Conservation (phyloP, 2,329 filamentous ascomycete species). For the Akanthomyces lecanii region DNA sequence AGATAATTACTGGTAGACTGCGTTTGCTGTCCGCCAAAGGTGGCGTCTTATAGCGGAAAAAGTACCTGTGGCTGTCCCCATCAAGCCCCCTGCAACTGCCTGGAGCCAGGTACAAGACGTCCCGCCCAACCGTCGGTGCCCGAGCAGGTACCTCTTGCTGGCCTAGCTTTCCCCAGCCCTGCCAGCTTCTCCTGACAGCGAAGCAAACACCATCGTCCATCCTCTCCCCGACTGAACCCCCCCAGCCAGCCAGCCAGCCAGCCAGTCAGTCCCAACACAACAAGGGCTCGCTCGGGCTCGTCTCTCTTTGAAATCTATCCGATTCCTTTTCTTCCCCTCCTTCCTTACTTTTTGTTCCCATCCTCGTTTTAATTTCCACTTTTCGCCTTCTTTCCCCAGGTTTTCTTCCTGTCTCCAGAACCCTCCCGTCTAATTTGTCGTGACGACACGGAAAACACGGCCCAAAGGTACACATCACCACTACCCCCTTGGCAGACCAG, state of each 20-base stretch:
- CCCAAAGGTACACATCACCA: background rate
- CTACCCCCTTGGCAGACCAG: background rate
- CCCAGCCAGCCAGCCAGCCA: background rate
- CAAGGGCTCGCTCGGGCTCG: background rate
- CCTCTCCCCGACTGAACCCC: background rate
- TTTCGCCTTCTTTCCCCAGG: constrained; percentile 3
- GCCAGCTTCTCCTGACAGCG: background rate
- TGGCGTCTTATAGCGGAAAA: background rate
- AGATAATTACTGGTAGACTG: no score
- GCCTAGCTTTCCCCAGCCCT: background rate
- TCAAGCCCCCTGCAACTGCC: background rate
- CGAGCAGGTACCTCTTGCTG: background rate
- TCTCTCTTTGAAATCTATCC: constrained; percentile 11
- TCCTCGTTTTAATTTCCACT: constrained; percentile 5
- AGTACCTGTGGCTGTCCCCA: background rate
- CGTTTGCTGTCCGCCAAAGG: no score
- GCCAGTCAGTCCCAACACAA: constrained; percentile 3
- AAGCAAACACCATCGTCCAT: constrained; percentile 1
- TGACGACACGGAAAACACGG: background rate
- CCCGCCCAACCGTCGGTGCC: background rate
- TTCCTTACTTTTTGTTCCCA: background rate
- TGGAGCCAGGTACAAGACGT: background rate
- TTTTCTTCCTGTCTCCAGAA: background rate
- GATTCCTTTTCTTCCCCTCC: constrained; percentile 7
- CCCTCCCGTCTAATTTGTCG: background rate